phyloP scores from a whole-genome alignment of 768 basidiomycete species.

The Russula olivacea region DNA sequence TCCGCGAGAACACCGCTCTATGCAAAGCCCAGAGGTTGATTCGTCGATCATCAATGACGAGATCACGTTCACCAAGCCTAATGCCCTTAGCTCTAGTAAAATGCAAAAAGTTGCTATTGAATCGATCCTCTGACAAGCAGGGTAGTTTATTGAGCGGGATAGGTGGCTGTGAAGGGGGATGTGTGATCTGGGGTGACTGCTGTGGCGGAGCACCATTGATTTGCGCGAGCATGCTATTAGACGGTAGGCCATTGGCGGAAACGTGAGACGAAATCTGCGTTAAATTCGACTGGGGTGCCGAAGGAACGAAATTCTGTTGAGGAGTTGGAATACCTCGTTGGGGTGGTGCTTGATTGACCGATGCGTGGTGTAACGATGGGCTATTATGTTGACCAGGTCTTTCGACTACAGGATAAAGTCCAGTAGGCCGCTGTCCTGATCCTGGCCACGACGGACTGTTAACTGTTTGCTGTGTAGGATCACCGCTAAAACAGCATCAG shows the following conservation, averaged over 20 bases:
- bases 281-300: slow-evolving; percentile 9
- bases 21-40: slow-evolving; percentile 16
- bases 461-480: slow-evolving; percentile 8
- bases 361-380: slow-evolving; percentile 8
- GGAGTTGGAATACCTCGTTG: slow-evolving; percentile 13
- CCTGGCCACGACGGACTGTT: slow-evolving; percentile 6
- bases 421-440: slow-evolving; percentile 4
- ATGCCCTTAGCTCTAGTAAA: background rate
- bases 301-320: slow-evolving; percentile 12
- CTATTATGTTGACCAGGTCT: slow-evolving; percentile 15
- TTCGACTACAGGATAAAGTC: slow-evolving; percentile 9
- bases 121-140: slow-evolving; percentile 7
- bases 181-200: slow-evolving; percentile 5
- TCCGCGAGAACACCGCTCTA: slow-evolving; percentile 1
- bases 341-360: slow-evolving; percentile 8
- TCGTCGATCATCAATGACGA: background rate
- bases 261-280: slow-evolving; percentile 13
- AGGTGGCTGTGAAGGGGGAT: background rate
- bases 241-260: slow-evolving; percentile 2
- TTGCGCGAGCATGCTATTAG: background rate
- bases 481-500: slow-evolving; percentile 9
- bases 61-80: slow-evolving; percentile 7
- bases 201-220: slow-evolving; percentile 3
- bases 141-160: slow-evolving; percentile 1
- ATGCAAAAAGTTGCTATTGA: slow-evolving; percentile 1